These are phyloP conservation scores for Copromyces sp. DNA, from an alignment of 495 filamentous ascomycete genomes.

Conservation along the genomic window DNA sequence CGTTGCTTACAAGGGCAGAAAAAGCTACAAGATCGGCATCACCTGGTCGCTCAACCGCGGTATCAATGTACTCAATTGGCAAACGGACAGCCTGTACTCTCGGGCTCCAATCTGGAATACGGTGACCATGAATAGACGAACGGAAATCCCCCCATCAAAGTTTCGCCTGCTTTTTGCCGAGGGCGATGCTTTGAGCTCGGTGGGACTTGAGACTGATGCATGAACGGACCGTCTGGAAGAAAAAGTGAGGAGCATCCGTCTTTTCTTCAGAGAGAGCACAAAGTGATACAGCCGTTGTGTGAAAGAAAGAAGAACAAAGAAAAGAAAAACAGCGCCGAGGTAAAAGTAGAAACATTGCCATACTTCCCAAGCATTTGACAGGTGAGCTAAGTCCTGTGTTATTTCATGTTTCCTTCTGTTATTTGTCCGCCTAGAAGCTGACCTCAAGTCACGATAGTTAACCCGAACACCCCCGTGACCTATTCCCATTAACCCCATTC, in stretches of 20 bases:
- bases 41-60: background rate
- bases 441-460: background rate
- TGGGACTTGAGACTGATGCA: no score
- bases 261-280: no score
- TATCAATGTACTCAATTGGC: background rate
- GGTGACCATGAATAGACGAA: background rate
- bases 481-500: background rate
- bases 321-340: no score
- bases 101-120: background rate
- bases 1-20: background rate
- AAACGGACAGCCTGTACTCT: background rate
- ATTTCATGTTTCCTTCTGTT: background rate
- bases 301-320: no score
- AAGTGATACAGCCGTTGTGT: no score
- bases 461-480: background rate
- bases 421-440: background rate
- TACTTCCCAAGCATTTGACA: no score
- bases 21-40: background rate
- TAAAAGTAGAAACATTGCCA: no score
- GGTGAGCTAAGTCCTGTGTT: no score
- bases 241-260: no score
- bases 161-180: background rate
- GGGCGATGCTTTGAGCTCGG: background rate
- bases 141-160: accelerated
- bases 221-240: background rate